A percentile compares a stretch with the other conserved stretches of the same genome.
These are phyloP conservation scores for Mariannaea elegans DNA, from an alignment of 2,329 filamentous ascomycete species.

Conservation along the genomic window DNA sequence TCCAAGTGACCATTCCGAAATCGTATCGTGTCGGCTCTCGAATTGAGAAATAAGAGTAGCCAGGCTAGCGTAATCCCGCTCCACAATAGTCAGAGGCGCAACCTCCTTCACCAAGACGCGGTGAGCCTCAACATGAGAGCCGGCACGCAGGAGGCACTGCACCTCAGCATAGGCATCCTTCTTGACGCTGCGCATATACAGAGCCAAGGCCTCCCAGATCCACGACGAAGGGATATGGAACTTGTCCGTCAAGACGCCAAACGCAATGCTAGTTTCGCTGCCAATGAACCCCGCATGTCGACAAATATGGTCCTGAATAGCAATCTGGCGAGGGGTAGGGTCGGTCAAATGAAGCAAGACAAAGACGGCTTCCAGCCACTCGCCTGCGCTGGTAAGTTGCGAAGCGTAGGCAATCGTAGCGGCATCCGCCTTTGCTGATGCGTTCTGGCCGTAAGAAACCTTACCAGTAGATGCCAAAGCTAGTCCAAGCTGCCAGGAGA, in stretches of 20 bases:
- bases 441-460: conserved; percentile 62
- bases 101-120: conserved; percentile 82
- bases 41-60: conserved; percentile 78
- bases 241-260: conserved; percentile 67
- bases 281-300: conserved; percentile 75
- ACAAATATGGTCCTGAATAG: conserved; percentile 77
- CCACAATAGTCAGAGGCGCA: conserved; percentile 83
- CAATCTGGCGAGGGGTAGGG: conserved; percentile 67
- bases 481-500: conserved; percentile 87
- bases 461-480: conserved; percentile 63
- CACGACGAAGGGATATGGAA: conserved; percentile 78
- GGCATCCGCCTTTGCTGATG: conserved; percentile 70
- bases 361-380: conserved; percentile 77
- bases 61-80: conserved; percentile 78
- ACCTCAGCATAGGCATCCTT: conserved; percentile 77
- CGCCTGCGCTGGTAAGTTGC: conserved; percentile 69
- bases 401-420: conserved; percentile 72
- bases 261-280: conserved; percentile 63
- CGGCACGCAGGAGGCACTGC: conserved; percentile 80
- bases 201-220: conserved; percentile 88
- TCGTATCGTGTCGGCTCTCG: conserved; percentile 64
- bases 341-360: conserved; percentile 80
- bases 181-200: conserved; percentile 78
- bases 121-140: conserved; percentile 83
- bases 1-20: conserved; percentile 80